Evolutionary conservation across 371 early-diverging fungal species (phyloP), one percentile per base, ranked within the genome.

Genomic region (Mucor piriformis): DNA sequence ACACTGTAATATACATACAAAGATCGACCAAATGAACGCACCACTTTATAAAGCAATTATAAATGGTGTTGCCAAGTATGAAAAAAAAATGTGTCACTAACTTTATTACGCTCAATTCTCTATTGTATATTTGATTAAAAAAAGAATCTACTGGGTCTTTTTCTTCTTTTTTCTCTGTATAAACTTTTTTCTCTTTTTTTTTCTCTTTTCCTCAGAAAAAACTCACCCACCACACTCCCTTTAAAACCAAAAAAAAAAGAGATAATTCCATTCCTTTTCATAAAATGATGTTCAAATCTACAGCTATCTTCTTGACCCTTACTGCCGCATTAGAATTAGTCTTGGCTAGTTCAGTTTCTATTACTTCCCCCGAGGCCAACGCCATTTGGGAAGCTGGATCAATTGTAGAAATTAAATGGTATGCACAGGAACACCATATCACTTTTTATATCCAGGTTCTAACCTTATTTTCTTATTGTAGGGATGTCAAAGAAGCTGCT

Each of bases 401-500:
- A 32, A 67, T 63, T 16, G 70, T 78, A 18, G 57, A 74, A 40
- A 73, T 78, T 47, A 67, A 68, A 49, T 78, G 79, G 79, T 54
- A 54, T 13, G 12, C 74, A 63, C 25, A 50, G 23, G 13, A 29
- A 29, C 8, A 8, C 4, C 29, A 29, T 4, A 4, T 6, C 29
- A 29, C 6, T 29, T 29, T 6, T 6, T 6, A 6, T 8, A 29
- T 29, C 6, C 4, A 29, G 4, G 8, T 29, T 29, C 29, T 29
- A 29, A 29, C 29, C 8, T 29, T 29, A 5, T 29, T 29, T 29
- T 29, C 6, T 29, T 8, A 29, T 7, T 40, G 24, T 54, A 66
- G 67, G 67, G 34, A 52, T 11, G 67, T 66, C 20, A 66, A 58
- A n/a, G 50, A 58, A 37, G 33, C 24, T 0, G 18, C 25, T 8